Base-by-base conservation (phyloP, 331 rosid species). In the Acacia concinna region DNA sequence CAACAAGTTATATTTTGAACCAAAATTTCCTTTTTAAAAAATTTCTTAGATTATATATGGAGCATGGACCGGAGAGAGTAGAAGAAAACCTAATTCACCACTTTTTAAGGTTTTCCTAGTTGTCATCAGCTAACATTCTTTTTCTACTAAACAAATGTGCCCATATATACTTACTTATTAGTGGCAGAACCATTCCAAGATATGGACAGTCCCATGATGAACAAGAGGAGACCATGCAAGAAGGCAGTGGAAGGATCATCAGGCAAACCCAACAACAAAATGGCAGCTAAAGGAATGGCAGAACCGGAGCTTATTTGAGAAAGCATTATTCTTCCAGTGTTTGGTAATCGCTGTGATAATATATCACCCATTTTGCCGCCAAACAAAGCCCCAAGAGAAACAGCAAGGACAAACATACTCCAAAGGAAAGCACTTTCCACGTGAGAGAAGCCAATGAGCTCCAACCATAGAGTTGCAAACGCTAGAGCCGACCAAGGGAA, bases 381-480 rank as follows among this genome's bases (percentile, higher is more conserved):
- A 75, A 94, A 88, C 71, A 92, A 80, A 35, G 87, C 81, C 34
- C 97, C 98, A 14, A 92, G 52, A n/a, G 97, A 94, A 85, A 70
- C 76, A 27, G 89, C 93, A 68, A 89, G 67, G n/a, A 86, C 64
- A 40, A 89, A 92, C 17, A 88, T 4, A 3, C 89, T 85, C 97
- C 96, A 89, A 34, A 94, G 89, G 20, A 87, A 74, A 20, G 97
- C 98, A 6, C 97, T 89, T 73, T 84, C 81, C 21, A 62, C 69
- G 14, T 92, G 97, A 11, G 97, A 90, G 74, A 92, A 94, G 27
- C 97, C 98, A 5, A 86, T 86, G 4, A 94, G 88, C 57, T 94
- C 98, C 31, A 94, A 81, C 98, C 98, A 92, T 86, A 90, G 88
- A 1, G 97, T 82, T 40, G 94, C 86, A 84, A 94, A 94, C 3